phyloP scores from a whole-genome alignment of 1,139 yeast genomes.

The Meyerozyma athensensis region DNA sequence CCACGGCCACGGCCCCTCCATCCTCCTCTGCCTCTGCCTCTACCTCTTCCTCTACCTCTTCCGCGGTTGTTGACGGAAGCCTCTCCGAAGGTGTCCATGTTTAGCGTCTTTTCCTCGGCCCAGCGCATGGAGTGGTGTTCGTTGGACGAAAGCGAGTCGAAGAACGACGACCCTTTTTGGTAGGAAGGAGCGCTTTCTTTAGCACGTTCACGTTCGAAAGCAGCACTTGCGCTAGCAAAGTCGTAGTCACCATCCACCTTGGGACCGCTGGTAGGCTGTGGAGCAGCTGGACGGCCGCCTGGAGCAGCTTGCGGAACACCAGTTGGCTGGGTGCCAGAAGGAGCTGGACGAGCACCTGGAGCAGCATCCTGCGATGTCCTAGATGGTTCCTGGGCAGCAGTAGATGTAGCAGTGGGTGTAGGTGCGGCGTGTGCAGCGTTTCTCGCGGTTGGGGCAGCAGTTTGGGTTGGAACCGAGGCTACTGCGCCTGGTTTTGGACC shows the following conservation, averaged over 20 bases:
- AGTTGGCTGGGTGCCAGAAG: conserved; percentile 8
- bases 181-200: conserved; percentile 14
- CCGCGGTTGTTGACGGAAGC: conserved; percentile 26
- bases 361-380: conserved; percentile 5
- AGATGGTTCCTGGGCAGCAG: conserved; percentile 11
- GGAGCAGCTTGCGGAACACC: conserved; percentile 12
- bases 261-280: conserved; percentile 20
- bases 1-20: conserved; percentile 25
- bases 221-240: conserved; percentile 14
- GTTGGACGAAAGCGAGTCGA: conserved; percentile 26
- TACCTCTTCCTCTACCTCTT: conserved; percentile 25
- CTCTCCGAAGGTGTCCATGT: conserved; percentile 25
- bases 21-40: conserved; percentile 29
- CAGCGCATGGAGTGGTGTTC: conserved; percentile 58
- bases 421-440: too few relatives aligned
- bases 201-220: conserved; percentile 16
- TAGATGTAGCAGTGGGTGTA: conserved; percentile 15
- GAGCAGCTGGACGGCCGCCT: conserved; percentile 15
- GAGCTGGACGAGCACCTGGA: conserved; percentile 15
- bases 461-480: conserved; percentile 16
- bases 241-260: conserved; percentile 11
- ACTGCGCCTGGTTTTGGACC: conserved; percentile 1
- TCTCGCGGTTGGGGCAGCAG: conserved; percentile 7
- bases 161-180: conserved; percentile 20
- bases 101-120: conserved; percentile 52